Evolutionary conservation across 2,329 filamentous ascomycete genomes (phyloP), one percentile per base, ranked within the genome.

Genomic region (Camptophora hylomeconis): DNA sequence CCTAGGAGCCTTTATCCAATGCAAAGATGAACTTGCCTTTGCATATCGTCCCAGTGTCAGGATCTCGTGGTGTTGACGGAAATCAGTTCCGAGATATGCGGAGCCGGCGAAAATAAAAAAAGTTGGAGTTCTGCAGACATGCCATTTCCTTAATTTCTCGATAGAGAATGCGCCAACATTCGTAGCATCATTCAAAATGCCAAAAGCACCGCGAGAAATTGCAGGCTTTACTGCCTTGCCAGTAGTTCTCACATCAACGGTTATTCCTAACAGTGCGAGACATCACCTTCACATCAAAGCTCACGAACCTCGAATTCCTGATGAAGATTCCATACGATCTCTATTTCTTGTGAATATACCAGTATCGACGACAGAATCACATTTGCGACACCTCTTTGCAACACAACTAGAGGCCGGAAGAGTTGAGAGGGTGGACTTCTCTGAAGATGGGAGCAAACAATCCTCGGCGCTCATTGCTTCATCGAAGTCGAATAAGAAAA

Each of bases 271-370:
- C 22, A 54, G 67, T 23, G 67, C 74, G 33, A 72, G 71, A 27
- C 89, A 95, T 58, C 82, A 86, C 56, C 63, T 95, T 46, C 93
- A 93, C 58, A 58, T 95, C 31, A 81, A 82, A 41, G 73, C 73
- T 31, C 86, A 95, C 55, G 67, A 75, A 24, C 84, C 87, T 36
- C 82, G 79, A 56, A 67, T 80, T 21, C 73, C 80, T 9, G 79
- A 78, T 5, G 63, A 69, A 31, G 69, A 80, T 52, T 79, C 87
- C 44, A 61, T 72, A 10, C 75, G 86, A 44, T 84, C 80, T 37
- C 66, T 98, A 11, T 98, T 93, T 56, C 51, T 92, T n/a, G 80
- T 86, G 39, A 95, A 98, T 47, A 60, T 92, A 1, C 89, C 89
- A 5, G 65, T 78, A 38, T 86, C 94, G 49, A 76, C 82, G 35